phyloP scores from a whole-genome alignment of 805 yeast genomes.

The Candida gorgasii region DNA sequence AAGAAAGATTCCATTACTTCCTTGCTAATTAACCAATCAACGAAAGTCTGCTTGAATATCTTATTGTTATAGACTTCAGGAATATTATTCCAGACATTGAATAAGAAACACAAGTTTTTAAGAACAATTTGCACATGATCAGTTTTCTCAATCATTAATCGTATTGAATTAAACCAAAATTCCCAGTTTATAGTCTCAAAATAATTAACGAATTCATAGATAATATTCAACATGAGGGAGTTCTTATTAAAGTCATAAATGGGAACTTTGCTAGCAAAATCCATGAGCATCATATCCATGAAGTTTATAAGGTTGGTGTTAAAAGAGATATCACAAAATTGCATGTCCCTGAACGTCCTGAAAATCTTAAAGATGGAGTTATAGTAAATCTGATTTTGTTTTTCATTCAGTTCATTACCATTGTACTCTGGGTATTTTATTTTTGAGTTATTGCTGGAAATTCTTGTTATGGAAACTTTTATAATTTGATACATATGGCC shows the following conservation, averaged over 20 bases:
- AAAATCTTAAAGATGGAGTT: constrained; percentile 42
- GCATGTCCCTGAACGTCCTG: constrained; percentile 38
- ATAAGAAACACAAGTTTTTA: constrained; percentile 64
- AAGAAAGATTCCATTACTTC: constrained; percentile 57
- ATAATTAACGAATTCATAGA: constrained; percentile 40
- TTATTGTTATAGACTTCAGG: constrained; percentile 44
- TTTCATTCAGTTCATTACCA: constrained; percentile 11
- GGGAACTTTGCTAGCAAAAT: constrained; percentile 35
- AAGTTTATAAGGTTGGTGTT: constrained; percentile 9
- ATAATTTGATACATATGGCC: constrained; percentile 49
- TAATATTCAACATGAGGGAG: constrained; percentile 41
- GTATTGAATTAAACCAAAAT: constrained; percentile 68
- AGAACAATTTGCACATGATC: constrained; percentile 63
- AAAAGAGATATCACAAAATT: constrained; percentile 18
- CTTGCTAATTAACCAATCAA: constrained; percentile 54
- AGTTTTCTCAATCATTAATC: constrained; percentile 57
- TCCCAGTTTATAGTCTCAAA: constrained; percentile 59
- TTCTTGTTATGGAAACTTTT: constrained; percentile 28
- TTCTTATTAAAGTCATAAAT: constrained; percentile 40
- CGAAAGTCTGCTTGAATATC: constrained; percentile 49
- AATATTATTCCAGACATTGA: constrained; percentile 71
- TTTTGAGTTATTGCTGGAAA: constrained; percentile 18
- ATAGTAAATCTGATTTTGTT: constrained; percentile 36
- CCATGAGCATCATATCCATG: constrained; percentile 36
- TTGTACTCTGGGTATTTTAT: constrained; percentile 13